Evolutionary conservation across 345 rosid genomes (phyloP).

Genomic region (Pseudoturritis turrita): DNA sequence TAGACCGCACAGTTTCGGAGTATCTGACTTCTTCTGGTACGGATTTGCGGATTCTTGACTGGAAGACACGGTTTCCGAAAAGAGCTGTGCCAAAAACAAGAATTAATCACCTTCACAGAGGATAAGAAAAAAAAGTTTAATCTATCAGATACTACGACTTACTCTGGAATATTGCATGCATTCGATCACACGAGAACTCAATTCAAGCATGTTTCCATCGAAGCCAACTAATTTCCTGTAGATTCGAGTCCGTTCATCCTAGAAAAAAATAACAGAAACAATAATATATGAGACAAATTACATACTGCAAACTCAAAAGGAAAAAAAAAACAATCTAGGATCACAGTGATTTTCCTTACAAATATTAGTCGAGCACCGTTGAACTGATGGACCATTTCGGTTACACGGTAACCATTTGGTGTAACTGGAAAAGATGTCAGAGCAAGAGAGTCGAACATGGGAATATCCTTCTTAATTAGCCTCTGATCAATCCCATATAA

Average conservation of each 20-base stretch:
- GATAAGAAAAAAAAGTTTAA: background rate
- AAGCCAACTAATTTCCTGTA: conserved; percentile 71
- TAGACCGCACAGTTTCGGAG: conserved; percentile 62
- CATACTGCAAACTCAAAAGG: background rate
- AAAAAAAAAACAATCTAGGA: background rate
- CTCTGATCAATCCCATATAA: conserved; percentile 54
- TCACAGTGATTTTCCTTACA: conserved; percentile 42
- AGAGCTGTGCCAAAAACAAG: conserved; percentile 39
- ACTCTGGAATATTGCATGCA: conserved; percentile 83
- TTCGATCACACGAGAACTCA: conserved; percentile 66
- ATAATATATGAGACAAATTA: background rate
- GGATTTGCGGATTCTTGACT: conserved; percentile 40
- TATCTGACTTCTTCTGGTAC: conserved; percentile 39
- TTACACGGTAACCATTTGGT: conserved; percentile 84
- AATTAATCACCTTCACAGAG: background rate
- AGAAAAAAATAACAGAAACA: conserved; percentile 6
- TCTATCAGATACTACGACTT: conserved; percentile 26
- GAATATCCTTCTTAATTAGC: conserved; percentile 46
- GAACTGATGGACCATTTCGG: conserved; percentile 56
- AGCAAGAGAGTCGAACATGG: conserved; percentile 36
- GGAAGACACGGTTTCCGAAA: conserved; percentile 46
- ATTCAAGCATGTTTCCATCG: conserved; percentile 55
- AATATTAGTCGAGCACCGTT: conserved; percentile 53
- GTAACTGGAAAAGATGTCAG: conserved; percentile 66
- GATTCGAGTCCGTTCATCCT: conserved; percentile 83